A percentile compares a stretch with the other conserved stretches of the same genome.
These are phyloP conservation scores for Erodium chrysanthum DNA, from an alignment of 441 rosid genomes.

Conservation along the genomic window DNA sequence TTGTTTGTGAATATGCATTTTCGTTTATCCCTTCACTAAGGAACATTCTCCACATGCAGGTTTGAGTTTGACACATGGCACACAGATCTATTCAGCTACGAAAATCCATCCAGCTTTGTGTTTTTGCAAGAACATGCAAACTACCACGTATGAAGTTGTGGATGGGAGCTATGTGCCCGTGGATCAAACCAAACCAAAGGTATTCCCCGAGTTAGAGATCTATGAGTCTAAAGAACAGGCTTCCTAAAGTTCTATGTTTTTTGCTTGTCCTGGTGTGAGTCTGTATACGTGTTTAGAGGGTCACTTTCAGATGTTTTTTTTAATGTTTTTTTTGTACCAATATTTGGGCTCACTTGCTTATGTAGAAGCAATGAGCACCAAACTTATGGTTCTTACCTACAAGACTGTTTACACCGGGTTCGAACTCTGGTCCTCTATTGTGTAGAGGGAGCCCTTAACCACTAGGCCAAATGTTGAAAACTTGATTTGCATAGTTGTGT, in stretches of 20 bases:
- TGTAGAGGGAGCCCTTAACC: no score
- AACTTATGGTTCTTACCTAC: no score
- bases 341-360: no score
- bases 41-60: slow-evolving; percentile 16
- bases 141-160: slow-evolving; percentile 36
- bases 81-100: slow-evolving; percentile 11
- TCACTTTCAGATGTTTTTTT: no score
- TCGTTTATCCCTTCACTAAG: background rate
- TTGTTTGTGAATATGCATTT: background rate
- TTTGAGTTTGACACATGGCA: slow-evolving; percentile 10
- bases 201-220: slow-evolving; percentile 2
- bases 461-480: background rate
- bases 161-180: slow-evolving; percentile 51
- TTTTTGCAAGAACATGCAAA: slow-evolving; percentile 44
- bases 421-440: no score
- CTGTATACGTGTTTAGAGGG: background rate
- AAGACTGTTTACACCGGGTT: no score
- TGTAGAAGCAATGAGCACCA: no score
- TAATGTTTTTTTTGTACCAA: no score
- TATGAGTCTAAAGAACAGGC: no score
- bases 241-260: background rate
- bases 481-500: background rate
- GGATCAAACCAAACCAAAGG: slow-evolving; percentile 28
- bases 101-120: slow-evolving; percentile 22
- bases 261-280: background rate